phyloP scores from a whole-genome alignment of 495 filamentous ascomycete species.

The Achaetomiella virescens region DNA sequence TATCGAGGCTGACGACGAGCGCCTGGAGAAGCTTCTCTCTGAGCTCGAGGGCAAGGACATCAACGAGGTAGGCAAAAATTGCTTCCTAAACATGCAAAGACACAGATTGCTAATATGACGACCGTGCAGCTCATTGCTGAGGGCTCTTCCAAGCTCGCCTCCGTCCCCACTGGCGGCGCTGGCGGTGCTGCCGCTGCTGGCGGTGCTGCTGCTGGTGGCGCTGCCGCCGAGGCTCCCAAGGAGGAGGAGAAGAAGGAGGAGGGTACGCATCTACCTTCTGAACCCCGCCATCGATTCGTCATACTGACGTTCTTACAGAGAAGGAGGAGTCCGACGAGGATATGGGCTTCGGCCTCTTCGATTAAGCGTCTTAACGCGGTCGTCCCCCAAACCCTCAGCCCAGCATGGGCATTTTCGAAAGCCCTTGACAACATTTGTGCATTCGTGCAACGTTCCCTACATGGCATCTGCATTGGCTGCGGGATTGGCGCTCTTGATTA shows the following conservation, averaged over 20 bases:
- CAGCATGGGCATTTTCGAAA: conserved; percentile 23
- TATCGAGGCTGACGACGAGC: conserved; percentile 87
- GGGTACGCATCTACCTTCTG: conserved; percentile 40
- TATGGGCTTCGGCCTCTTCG: conserved; percentile 99
- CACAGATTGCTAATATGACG: conserved; percentile 21
- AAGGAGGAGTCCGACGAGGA: conserved; percentile 96
- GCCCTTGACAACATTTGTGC: conserved; percentile 16
- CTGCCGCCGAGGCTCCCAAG: conserved; percentile 60
- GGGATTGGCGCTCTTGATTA: conserved; percentile 18
- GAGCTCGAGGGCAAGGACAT: conserved; percentile 98
- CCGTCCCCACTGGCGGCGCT: conserved; percentile 88
- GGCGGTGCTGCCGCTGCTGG: conserved; percentile 60
- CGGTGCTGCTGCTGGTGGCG: conserved; percentile 59
- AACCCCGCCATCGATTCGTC: neutral
- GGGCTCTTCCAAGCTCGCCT: conserved; percentile 90
- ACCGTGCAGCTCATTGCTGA: conserved; percentile 74
- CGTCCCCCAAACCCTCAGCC: conserved; percentile 1
- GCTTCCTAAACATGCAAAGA: neutral
- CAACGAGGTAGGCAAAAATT: conserved; percentile 64
- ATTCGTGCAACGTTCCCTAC: conserved; percentile 11
- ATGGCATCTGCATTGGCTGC: conserved; percentile 9
- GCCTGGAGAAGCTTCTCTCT: conserved; percentile 72
- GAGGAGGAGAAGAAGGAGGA: conserved; percentile 71
- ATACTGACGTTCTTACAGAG: conserved; percentile 38
- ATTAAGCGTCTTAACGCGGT: conserved; percentile 51